Conservation (phyloP, 2,329 filamentous ascomycete species). For the Pseudogymnoascus sp. region DNA sequence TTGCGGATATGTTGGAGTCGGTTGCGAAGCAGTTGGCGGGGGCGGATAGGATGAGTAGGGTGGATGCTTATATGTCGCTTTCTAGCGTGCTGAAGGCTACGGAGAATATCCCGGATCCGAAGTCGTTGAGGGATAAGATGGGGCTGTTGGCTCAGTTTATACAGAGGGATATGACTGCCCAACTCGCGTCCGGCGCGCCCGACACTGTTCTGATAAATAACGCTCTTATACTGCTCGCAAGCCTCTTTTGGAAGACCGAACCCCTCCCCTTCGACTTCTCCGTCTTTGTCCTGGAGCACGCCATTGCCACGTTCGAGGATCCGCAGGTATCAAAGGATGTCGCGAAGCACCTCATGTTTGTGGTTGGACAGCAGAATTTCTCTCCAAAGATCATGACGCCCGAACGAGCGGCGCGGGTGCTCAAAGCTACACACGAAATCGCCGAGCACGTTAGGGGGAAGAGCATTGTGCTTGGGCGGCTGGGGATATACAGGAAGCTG, state of each 20-base stretch:
- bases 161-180: conserved; percentile 65
- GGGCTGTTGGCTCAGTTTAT: conserved; percentile 72
- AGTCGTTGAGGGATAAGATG: conserved; percentile 68
- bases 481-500: conserved; percentile 71
- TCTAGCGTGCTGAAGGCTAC: conserved; percentile 70
- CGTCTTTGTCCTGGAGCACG: conserved; percentile 71
- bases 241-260: conserved; percentile 65
- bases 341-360: conserved; percentile 68
- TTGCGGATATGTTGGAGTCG: conserved; percentile 77
- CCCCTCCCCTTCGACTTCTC: conserved; percentile 72
- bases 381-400: conserved; percentile 63
- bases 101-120: conserved; percentile 68
- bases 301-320: conserved; percentile 66
- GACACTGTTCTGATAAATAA: conserved; percentile 69
- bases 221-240: conserved; percentile 67
- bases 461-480: conserved; percentile 67
- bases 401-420: conserved; percentile 60
- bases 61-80: conserved; percentile 82
- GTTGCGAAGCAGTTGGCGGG: conserved; percentile 73
- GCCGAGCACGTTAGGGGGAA: conserved; percentile 70
- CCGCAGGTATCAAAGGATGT: conserved; percentile 64
- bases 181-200: conserved; percentile 43
- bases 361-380: conserved; percentile 76
- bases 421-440: conserved; percentile 63
- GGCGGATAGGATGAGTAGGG: conserved; percentile 59